Conservation (phyloP, 2,329 filamentous ascomycete genomes). For the Cyclaneusma minus region DNA sequence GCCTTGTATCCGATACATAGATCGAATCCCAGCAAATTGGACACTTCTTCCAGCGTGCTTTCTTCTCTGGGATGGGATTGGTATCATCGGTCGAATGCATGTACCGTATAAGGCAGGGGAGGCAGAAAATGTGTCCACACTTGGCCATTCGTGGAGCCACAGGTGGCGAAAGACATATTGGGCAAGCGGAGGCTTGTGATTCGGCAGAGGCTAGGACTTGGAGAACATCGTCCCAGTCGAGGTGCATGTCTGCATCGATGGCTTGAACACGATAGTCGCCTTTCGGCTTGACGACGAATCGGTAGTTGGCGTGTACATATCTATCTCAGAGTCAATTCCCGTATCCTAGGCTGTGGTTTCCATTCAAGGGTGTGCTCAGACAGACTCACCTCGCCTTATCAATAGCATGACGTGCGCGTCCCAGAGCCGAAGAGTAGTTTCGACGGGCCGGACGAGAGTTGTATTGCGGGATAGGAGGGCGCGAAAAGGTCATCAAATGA, state of each 20-base stretch:
- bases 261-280: constrained; percentile 69
- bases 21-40: constrained; percentile 89
- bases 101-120: constrained; percentile 85
- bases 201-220: constrained; percentile 84
- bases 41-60: constrained; percentile 79
- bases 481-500: constrained; percentile 82
- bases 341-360: background rate
- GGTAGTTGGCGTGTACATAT: constrained; percentile 92
- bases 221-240: constrained; percentile 82
- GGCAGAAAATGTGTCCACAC: constrained; percentile 93
- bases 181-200: constrained; percentile 78
- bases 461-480: constrained; percentile 57
- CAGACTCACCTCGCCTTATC: constrained; percentile 68
- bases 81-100: constrained; percentile 72
- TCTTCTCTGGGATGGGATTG: constrained; percentile 45
- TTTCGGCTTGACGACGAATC: constrained; percentile 80
- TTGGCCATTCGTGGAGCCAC: constrained; percentile 93
- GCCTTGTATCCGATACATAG: constrained; percentile 79
- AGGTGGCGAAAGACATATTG: constrained; percentile 85
- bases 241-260: constrained; percentile 69
- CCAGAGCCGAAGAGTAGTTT: constrained; percentile 68
- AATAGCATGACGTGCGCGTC: constrained; percentile 75
- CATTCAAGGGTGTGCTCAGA: constrained; percentile 2
- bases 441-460: constrained; percentile 47
- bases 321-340: constrained; percentile 22